Evolutionary conservation across 306 rosid genomes (phyloP).

Genomic region (Senna siamea): DNA sequence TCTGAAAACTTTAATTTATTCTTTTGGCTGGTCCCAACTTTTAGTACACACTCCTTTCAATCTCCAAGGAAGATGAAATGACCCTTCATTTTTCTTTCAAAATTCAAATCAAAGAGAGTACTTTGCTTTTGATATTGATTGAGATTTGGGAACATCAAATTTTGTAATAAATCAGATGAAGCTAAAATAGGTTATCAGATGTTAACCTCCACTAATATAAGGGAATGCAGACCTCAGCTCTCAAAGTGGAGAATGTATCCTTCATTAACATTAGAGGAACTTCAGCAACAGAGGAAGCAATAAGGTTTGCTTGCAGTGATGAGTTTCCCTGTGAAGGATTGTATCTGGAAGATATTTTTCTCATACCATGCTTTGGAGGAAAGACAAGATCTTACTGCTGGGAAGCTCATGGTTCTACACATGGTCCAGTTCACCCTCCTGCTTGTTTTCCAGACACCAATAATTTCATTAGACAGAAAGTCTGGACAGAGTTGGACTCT

Average conservation of each 20-base stretch:
- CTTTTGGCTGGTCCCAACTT: too few relatives aligned
- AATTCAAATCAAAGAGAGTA: neutral
- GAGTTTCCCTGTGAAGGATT: conserved; percentile 56
- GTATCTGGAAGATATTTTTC: conserved; percentile 56
- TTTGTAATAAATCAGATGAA: neutral
- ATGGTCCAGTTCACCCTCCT: conserved; percentile 51
- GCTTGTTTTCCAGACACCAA: conserved; percentile 44
- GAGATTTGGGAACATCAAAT: neutral
- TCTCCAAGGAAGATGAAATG: neutral
- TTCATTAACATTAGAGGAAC: conserved; percentile 61
- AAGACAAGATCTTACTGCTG: conserved; percentile 53
- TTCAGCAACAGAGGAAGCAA: conserved; percentile 63
- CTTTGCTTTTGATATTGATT: conserved; percentile 1
- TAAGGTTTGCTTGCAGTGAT: conserved; percentile 67
- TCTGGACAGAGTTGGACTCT: conserved; percentile 31
- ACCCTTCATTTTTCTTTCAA: neutral
- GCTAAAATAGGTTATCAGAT: neutral
- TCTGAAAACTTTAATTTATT: too few relatives aligned
- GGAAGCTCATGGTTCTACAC: conserved; percentile 56
- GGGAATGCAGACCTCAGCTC: conserved; percentile 61
- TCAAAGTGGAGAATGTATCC: conserved; percentile 58
- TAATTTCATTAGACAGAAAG: conserved; percentile 38
- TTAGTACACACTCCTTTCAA: neutral
- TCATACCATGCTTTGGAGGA: conserved; percentile 35
- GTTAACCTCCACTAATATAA: neutral